Evolutionary conservation across 2,329 filamentous ascomycete species (phyloP), one percentile per base, ranked within the genome.

Genomic region (Arthroderma uncinatum): DNA sequence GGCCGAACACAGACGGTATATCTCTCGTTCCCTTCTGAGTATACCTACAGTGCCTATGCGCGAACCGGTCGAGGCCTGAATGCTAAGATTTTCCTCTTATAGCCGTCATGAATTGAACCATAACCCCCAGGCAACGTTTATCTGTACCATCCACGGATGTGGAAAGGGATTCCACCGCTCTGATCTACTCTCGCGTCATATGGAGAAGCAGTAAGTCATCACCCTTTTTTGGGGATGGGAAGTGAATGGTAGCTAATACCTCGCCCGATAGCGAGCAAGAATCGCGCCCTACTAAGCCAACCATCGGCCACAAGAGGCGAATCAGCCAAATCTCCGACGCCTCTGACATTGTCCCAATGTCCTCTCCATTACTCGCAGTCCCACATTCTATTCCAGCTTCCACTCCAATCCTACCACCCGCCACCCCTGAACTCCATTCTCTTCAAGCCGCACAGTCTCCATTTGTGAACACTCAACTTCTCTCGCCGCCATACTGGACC

Each of bases 31-130:
- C n/a, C 1, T 37, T 53, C 33, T n/a, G 10, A 30, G 8, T 53
- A 36, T 3, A 3, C 4, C 33, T 36, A 37, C 16, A n/a, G 21
- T 10, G 2, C 28, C 48, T 21, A 34, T 23, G 14, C 9, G 16
- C 50, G 23, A 53, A 39, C 19, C 33, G 6, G 19, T 39, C 21
- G 33, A 42, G 28, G 21, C 6, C 52, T 33, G 12, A n/a, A 39
- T 54, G 33, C 57, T 30, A 55, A 55, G 30, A 48, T 48, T 12
- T 16, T 30, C n/a, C 21, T 23, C 30, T 53, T 57, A 58, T 57
- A 74, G 72, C 64, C 74, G 76, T 44, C 76, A 78, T 68, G 74
- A 78, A 63, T 65, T 76, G 58, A 78, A 78, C 62, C 76, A 78
- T 66, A 77, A 75, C 60, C 72, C 75, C 4, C 73, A 76, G 59